These are phyloP conservation scores for Talaromyces sp. DNA, from an alignment of 2,329 filamentous ascomycete genomes.

Conservation along the genomic window DNA sequence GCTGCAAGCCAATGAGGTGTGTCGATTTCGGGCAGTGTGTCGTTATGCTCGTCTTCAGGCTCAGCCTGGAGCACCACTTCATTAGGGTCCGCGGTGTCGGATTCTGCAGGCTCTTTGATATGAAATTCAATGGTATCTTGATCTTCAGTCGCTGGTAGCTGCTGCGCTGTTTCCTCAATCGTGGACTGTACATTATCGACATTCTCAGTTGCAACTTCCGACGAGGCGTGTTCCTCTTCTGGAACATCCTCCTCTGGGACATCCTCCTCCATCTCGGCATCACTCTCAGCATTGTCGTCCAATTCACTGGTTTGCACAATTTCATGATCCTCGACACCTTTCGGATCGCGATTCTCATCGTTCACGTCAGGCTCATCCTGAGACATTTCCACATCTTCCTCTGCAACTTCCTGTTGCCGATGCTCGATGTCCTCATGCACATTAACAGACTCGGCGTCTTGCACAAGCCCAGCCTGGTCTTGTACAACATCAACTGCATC, in stretches of 20 bases:
- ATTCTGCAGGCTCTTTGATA: not conserved
- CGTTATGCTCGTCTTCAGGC: not conserved
- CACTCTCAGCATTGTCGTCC: not conserved
- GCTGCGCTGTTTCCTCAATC: not conserved
- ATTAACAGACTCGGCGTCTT: not conserved
- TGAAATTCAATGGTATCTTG: not conserved
- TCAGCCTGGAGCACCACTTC: not conserved
- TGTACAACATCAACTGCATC: not conserved
- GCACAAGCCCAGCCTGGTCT: not conserved
- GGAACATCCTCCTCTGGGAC: not conserved
- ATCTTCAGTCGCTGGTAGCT: not conserved
- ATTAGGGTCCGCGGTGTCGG: not conserved
- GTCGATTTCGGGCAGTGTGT: not conserved
- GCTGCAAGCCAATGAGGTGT: not conserved
- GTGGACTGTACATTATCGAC: not conserved
- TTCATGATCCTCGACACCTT: not conserved
- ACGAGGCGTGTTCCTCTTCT: not conserved
- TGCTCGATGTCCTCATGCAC: not conserved
- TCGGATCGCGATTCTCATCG: not conserved
- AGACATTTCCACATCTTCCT: slow-evolving; percentile 5
- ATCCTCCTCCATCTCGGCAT: slow-evolving; percentile 11
- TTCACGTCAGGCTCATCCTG: slow-evolving; percentile 1
- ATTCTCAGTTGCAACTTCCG: not conserved
- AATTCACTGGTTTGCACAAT: not conserved
- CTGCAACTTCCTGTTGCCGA: not conserved